These are phyloP conservation scores for Kodamaea leandrae DNA, from an alignment of 805 yeast species.

Conservation along the genomic window DNA sequence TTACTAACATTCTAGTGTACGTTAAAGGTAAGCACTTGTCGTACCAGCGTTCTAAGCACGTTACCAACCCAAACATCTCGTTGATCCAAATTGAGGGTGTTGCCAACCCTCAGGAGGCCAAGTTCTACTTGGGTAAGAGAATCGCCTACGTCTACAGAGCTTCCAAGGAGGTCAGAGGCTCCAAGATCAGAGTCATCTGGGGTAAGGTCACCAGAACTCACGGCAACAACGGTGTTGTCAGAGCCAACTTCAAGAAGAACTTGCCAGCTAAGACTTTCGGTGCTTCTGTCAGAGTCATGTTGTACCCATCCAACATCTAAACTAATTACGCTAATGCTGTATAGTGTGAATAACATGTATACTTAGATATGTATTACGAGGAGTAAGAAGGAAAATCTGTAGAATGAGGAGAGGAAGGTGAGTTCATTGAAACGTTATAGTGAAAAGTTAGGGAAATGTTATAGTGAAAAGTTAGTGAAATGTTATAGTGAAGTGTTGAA, in stretches of 20 bases:
- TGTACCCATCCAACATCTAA: slow-evolving; percentile 99
- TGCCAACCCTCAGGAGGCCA: slow-evolving; percentile 85
- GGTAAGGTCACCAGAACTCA: slow-evolving; percentile 98
- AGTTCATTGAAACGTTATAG: too few relatives aligned
- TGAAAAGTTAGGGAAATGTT: too few relatives aligned
- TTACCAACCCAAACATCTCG: slow-evolving; percentile 97
- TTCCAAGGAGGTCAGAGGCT: slow-evolving; percentile 95
- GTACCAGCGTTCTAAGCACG: slow-evolving; percentile 99
- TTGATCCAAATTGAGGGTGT: slow-evolving; percentile 98
- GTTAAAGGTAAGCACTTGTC: slow-evolving; percentile 99
- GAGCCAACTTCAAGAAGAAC: slow-evolving; percentile 99
- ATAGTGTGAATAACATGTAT: slow-evolving; percentile 9
- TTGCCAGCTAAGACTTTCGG: slow-evolving; percentile 99
- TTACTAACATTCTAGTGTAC: slow-evolving; percentile 71
- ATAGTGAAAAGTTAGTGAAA: too few relatives aligned
- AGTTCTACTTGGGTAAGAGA: slow-evolving; percentile 99
- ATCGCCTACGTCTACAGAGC: slow-evolving; percentile 99
- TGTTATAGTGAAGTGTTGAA: too few relatives aligned
- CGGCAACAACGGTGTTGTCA: slow-evolving; percentile 97
- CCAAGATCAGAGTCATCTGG: slow-evolving; percentile 99
- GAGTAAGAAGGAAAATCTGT: too few relatives aligned
- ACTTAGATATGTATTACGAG: slow-evolving; percentile 12
- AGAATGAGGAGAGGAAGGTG: too few relatives aligned
- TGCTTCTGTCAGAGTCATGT: slow-evolving; percentile 99
- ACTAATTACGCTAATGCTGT: slow-evolving; percentile 14